Percentiles rank a stretch among this genome's conserved stretches.
These are phyloP conservation scores for Dipteronia dyeriana DNA, from an alignment of 345 rosid species.

Conservation along the genomic window DNA sequence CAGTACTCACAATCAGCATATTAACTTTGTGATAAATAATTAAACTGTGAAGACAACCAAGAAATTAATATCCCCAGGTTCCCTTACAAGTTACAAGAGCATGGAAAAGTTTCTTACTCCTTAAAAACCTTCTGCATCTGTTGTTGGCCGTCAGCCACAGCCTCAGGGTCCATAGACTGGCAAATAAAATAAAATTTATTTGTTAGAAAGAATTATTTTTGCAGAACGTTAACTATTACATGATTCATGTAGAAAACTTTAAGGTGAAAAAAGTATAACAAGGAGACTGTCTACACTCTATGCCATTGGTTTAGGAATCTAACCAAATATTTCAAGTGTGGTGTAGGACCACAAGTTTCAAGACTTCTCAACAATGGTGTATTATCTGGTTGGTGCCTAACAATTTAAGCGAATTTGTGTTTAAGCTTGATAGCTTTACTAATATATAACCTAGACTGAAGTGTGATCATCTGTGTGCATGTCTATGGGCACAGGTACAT, in stretches of 20 bases:
- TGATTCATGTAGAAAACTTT: not conserved
- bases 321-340: not conserved
- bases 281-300: not conserved
- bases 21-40: not conserved
- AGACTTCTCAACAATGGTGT: not conserved
- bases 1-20: not conserved
- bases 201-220: not conserved
- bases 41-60: not conserved
- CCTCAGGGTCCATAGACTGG: not conserved
- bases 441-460: not conserved
- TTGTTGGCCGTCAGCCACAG: slow-evolving; percentile 6
- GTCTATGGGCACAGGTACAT: not conserved
- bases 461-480: not conserved
- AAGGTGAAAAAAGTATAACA: not conserved
- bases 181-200: not conserved
- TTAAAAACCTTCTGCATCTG: not conserved
- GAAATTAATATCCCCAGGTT: not conserved
- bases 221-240: not conserved
- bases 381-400: not conserved
- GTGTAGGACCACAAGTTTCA: not conserved
- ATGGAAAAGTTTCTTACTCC: slow-evolving; percentile 18
- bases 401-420: not conserved
- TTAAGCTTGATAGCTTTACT: not conserved
- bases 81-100: not conserved
- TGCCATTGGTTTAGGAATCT: not conserved